Evolutionary conservation across 495 filamentous ascomycete species (phyloP).

Genomic region (Ascodesmis nigricans): DNA sequence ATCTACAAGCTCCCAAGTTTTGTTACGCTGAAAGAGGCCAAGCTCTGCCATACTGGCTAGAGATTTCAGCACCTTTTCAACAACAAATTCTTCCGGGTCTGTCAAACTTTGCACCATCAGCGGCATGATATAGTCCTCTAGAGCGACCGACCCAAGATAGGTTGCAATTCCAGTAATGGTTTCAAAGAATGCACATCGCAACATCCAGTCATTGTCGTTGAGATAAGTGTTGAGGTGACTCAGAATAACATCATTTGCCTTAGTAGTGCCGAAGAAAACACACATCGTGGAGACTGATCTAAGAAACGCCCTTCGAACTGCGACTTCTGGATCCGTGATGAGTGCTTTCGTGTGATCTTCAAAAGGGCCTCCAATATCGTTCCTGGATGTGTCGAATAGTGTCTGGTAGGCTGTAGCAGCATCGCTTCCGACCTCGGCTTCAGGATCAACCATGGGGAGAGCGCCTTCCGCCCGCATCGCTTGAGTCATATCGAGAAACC

Average conservation of each 20-base stretch:
- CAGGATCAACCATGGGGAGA: constrained; percentile 53
- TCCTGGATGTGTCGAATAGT: constrained; percentile 60
- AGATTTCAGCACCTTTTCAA: constrained; percentile 72
- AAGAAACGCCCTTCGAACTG: constrained; percentile 86
- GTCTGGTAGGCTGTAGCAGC: constrained; percentile 44
- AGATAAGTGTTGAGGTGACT: constrained; percentile 95
- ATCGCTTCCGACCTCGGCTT: constrained; percentile 46
- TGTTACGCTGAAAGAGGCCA: constrained; percentile 65
- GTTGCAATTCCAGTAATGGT: constrained; percentile 82
- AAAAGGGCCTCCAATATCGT: constrained; percentile 57
- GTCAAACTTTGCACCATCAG: constrained; percentile 94
- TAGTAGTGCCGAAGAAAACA: constrained; percentile 75
- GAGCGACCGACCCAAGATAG: constrained; percentile 62
- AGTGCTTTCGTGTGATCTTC: constrained; percentile 72
- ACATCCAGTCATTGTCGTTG: constrained; percentile 87
- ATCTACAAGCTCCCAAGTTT: constrained; percentile 68
- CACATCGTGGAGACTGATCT: constrained; percentile 80
- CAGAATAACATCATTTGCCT: constrained; percentile 80
- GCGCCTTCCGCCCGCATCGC: constrained; percentile 69
- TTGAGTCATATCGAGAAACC: constrained; percentile 78
- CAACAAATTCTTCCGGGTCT: constrained; percentile 85
- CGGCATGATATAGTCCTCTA: constrained; percentile 91
- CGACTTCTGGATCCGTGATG: constrained; percentile 64
- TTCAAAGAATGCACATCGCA: constrained; percentile 93
- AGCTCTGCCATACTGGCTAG: constrained; percentile 75